Percentiles rank a stretch among this genome's conserved stretches.
phyloP scores from a whole-genome alignment of 2,329 filamentous ascomycete genomes.

The Mycosphaerella sp. region DNA sequence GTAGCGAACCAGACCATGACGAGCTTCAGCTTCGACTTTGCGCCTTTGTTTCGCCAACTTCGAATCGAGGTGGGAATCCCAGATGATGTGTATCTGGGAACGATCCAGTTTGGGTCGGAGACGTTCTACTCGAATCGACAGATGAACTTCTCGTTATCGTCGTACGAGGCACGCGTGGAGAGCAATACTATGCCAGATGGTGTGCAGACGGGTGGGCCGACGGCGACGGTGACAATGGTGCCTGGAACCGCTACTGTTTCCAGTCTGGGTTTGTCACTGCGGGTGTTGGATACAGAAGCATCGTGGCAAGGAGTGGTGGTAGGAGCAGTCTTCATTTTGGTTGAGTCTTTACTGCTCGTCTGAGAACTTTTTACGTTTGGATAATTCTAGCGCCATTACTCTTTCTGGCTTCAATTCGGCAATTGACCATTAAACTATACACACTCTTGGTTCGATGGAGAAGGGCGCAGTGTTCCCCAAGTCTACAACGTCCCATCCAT shows the following conservation, averaged over 20 bases:
- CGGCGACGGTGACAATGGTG: slow-evolving; percentile 7
- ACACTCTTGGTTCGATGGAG: too few relatives aligned
- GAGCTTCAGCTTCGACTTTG: slow-evolving; percentile 16
- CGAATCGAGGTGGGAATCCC: slow-evolving; percentile 8
- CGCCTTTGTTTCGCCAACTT: slow-evolving; percentile 17
- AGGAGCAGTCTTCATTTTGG: too few relatives aligned
- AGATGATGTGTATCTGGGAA: slow-evolving; percentile 16
- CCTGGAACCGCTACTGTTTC: slow-evolving; percentile 6
- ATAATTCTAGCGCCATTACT: too few relatives aligned
- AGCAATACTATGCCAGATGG: not conserved
- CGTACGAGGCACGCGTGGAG: slow-evolving; percentile 8
- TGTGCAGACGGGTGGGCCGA: slow-evolving; percentile 6
- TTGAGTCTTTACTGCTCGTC: too few relatives aligned
- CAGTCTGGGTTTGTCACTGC: not conserved
- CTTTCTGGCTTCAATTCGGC: too few relatives aligned
- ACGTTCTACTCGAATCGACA: slow-evolving; percentile 14
- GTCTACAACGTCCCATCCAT: too few relatives aligned
- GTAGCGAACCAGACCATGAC: slow-evolving; percentile 18
- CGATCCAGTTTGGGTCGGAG: slow-evolving; percentile 18
- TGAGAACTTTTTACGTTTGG: too few relatives aligned
- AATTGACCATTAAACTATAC: too few relatives aligned
- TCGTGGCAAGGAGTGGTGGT: too few relatives aligned
- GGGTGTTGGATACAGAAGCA: not conserved
- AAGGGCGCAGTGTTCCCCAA: too few relatives aligned
- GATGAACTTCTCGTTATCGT: slow-evolving; percentile 18